Evolutionary conservation across 2,329 filamentous ascomycete genomes (phyloP).

Genomic region (Ophiosphaerella narmari): DNA sequence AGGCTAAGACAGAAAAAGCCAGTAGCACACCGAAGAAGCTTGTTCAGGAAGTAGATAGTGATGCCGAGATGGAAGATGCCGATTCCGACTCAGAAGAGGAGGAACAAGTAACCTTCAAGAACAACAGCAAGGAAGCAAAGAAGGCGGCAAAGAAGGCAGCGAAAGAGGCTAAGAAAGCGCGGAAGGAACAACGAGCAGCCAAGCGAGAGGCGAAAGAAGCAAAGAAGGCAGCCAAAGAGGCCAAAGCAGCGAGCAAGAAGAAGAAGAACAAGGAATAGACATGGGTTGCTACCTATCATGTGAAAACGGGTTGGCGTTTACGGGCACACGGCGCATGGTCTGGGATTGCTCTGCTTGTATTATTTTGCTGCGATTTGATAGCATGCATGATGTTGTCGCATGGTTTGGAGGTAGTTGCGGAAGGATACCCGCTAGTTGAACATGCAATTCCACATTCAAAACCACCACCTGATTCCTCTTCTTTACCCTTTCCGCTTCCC

Average conservation of each 20-base stretch:
- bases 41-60: slow-evolving; percentile 55
- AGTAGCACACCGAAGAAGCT: slow-evolving; percentile 50
- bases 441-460: slow-evolving; percentile 20
- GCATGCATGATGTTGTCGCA: slow-evolving; percentile 28
- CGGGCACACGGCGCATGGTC: slow-evolving; percentile 12
- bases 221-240: slow-evolving; percentile 58
- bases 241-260: slow-evolving; percentile 63
- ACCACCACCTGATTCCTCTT: not conserved
- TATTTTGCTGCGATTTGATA: too few relatives aligned
- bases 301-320: slow-evolving; percentile 24
- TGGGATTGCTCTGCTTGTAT: too few relatives aligned
- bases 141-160: slow-evolving; percentile 48
- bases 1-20: slow-evolving; percentile 52
- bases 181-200: slow-evolving; percentile 45
- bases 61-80: slow-evolving; percentile 49
- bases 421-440: slow-evolving; percentile 27
- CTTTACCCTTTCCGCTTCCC: slow-evolving; percentile 5
- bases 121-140: slow-evolving; percentile 46
- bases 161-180: slow-evolving; percentile 52
- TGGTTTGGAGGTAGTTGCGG: slow-evolving; percentile 8
- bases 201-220: slow-evolving; percentile 52
- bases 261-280: slow-evolving; percentile 59
- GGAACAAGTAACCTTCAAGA: slow-evolving; percentile 44
- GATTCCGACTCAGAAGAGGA: slow-evolving; percentile 43
- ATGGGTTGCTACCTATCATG: slow-evolving; percentile 17